These are phyloP conservation scores for Cryptomeria japonica DNA, from an alignment of 75 land plant species.

Conservation along the genomic window DNA sequence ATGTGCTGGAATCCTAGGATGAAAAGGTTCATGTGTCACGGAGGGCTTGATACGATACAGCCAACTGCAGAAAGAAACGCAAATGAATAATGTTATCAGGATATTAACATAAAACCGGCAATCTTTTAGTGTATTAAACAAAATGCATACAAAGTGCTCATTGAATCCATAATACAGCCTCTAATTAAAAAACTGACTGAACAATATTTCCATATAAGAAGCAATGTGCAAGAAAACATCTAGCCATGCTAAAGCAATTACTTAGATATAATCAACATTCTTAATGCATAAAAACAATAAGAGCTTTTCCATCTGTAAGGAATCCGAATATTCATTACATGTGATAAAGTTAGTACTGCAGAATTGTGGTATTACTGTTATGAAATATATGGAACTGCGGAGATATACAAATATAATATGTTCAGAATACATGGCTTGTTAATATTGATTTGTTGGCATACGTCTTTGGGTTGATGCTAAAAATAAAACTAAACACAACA, in stretches of 20 bases:
- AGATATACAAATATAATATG: background rate
- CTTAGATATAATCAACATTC: background rate
- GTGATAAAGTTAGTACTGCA: background rate
- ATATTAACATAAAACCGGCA: background rate
- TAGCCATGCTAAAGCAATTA: background rate
- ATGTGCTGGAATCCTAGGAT: slow-evolving; percentile 53
- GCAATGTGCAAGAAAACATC: background rate
- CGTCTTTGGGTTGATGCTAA: background rate
- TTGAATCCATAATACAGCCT: background rate
- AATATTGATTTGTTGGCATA: background rate
- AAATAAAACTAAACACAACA: background rate
- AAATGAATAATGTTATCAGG: slow-evolving; percentile 1
- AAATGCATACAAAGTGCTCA: background rate
- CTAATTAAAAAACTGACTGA: background rate
- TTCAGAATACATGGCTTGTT: background rate
- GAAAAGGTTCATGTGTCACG: slow-evolving; percentile 94
- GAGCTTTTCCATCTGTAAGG: background rate
- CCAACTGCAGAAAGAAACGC: slow-evolving; percentile 62
- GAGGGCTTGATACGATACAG: slow-evolving; percentile 96
- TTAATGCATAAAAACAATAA: background rate
- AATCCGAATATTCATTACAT: background rate
- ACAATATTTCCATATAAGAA: slow-evolving; percentile 4
- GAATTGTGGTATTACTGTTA: background rate
- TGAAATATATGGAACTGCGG: background rate
- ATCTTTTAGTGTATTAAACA: background rate